phyloP scores from a whole-genome alignment of 768 basidiomycete species.

The Boletus bicolor region DNA sequence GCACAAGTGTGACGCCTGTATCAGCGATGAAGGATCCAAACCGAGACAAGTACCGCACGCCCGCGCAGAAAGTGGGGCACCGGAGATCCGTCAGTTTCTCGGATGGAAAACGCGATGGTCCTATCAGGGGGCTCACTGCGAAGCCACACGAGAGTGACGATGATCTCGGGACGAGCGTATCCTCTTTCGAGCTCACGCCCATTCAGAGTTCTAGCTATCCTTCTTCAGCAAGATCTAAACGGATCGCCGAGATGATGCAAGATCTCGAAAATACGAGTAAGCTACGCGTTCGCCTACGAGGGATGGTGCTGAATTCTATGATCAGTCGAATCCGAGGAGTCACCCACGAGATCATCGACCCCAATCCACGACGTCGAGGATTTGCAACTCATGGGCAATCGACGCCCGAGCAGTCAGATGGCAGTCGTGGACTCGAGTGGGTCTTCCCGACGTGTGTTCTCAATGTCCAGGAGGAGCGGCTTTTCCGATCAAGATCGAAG shows the following conservation, averaged over 20 bases:
- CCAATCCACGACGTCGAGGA: conserved; percentile 45
- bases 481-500: conserved; percentile 31
- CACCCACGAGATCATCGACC: conserved; percentile 54
- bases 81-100: conserved; percentile 96
- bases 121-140: conserved; percentile 62
- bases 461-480: conserved; percentile 42
- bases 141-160: conserved; percentile 39
- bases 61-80: conserved; percentile 46
- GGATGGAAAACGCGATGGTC: conserved; percentile 87
- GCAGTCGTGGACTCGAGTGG: conserved; percentile 19
- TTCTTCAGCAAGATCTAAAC: conserved; percentile 69
- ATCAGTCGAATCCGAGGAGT: conserved; percentile 40
- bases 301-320: background rate
- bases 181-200: conserved; percentile 16
- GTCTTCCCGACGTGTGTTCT: conserved; percentile 41
- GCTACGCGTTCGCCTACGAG: conserved; percentile 32
- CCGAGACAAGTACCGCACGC: conserved; percentile 51
- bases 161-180: conserved; percentile 25
- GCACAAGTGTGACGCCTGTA: conserved; percentile 47
- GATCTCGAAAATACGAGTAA: conserved; percentile 68
- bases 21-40: conserved; percentile 57
- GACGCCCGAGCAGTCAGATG: conserved; percentile 38
- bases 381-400: conserved; percentile 44
- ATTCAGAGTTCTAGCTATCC: conserved; percentile 32
- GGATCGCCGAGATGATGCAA: conserved; percentile 78